Base-by-base conservation (phyloP, 257 asterid genomes). In the Oldenlandia corymbosa region DNA sequence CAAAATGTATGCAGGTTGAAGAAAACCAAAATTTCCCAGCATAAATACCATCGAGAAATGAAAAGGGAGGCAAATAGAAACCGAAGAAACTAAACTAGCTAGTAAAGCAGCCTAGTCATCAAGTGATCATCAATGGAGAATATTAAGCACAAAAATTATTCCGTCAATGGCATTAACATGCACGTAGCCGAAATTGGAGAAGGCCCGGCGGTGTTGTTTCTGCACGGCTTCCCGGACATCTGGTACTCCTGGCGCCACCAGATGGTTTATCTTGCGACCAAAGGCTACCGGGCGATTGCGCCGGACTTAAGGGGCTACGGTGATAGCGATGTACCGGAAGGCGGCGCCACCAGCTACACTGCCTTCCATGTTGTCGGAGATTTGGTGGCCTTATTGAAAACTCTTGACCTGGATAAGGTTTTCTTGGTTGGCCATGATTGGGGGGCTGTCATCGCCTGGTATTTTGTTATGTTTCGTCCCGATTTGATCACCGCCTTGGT, bases 161-260 rank as follows among this genome's bases (percentile, higher is more conserved):
- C 10, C 4, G 78, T 88, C 8, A 92, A 85, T 75, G 96, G 96
- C 32, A 80, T 85, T 26, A 87, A 83, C 50, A 70, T 90, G 84
- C 99, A 93, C 80, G 89, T 93, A 49, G 99, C 96, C 8, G 97
- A 87, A 34, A 77, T 81, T 49, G 96, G 95, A 27, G 67, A 79
- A 3, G 99, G 99, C 5, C 99, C 94, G n/a, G 83, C 94, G 34
- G 74, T 92, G 32, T 71, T 93, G 0, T 78, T 93, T 79, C 80
- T 93, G 58, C 97, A 90, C 64, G 97, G 97, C 49, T 92, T 92
- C 79, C 99, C 99, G 21, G 99, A 89, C 78, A 97, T 92, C 13
- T 92, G 99, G 99, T 92, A 92, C 79, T 21, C 97, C 21, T 89
- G 99, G 99, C 96, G 99, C 66, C 94, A 87, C 79, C 99, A 93